Conservation (phyloP, 768 basidiomycete genomes). For the Calocera cornea region DNA sequence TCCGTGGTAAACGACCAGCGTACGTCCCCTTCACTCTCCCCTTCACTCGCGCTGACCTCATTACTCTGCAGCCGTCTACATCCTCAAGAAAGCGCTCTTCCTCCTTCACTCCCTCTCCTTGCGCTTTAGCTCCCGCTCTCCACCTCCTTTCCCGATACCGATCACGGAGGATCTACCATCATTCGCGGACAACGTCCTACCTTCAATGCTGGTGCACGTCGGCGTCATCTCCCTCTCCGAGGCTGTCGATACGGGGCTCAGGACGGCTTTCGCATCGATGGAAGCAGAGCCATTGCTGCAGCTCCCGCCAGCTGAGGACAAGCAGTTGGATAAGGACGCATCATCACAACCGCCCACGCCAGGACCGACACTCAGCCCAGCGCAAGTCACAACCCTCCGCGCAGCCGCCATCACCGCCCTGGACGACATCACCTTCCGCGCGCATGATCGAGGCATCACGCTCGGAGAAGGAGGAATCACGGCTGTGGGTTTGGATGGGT, state of each 20-base stretch:
- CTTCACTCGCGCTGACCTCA: neutral
- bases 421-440: neutral
- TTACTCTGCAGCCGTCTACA: conserved; percentile 49
- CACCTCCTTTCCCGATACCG: conserved; percentile 49
- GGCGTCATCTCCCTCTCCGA: conserved; percentile 56
- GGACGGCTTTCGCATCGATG: conserved; percentile 36
- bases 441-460: neutral
- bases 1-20: conserved; percentile 47
- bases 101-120: conserved; percentile 54
- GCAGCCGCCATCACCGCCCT: neutral
- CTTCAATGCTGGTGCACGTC: conserved; percentile 66
- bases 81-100: conserved; percentile 83
- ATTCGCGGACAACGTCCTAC: conserved; percentile 71
- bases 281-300: neutral
- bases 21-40: conserved; percentile 20
- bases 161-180: conserved; percentile 32
- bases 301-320: neutral
- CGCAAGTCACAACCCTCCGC: neutral
- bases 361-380: neutral
- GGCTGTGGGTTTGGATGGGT: neutral
- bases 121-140: conserved; percentile 46
- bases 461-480: neutral
- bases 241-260: conserved; percentile 25
- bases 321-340: neutral
- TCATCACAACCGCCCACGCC: neutral